phyloP scores from a whole-genome alignment of 768 basidiomycete genomes.

The Lentinula lateritia region DNA sequence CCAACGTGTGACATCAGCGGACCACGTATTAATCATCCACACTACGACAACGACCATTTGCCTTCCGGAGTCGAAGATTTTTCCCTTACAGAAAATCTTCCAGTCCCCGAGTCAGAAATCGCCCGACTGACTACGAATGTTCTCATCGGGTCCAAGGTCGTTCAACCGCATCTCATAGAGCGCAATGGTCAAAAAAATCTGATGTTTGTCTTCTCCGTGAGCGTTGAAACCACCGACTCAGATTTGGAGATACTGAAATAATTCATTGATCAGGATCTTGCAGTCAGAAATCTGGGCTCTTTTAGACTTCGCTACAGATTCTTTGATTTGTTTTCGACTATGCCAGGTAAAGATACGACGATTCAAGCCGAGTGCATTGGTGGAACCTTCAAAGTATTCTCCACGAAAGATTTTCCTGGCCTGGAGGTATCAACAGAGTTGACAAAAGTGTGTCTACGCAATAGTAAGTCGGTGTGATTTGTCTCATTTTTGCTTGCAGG shows the following conservation, averaged over 20 bases:
- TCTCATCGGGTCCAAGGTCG: constrained; percentile 58
- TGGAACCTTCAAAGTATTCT: constrained; percentile 57
- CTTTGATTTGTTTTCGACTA: constrained; percentile 52
- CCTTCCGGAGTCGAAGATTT: background rate
- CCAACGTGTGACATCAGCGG: no score
- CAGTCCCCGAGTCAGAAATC: background rate
- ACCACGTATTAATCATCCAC: no score
- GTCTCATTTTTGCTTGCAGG: background rate
- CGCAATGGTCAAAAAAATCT: constrained; percentile 49
- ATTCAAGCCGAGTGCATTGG: constrained; percentile 64
- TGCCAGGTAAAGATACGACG: constrained; percentile 25
- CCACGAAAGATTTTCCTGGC: constrained; percentile 69
- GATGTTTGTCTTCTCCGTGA: constrained; percentile 61
- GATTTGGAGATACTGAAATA: background rate
- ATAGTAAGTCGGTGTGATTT: background rate
- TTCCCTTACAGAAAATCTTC: background rate
- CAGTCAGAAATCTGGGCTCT: constrained; percentile 59
- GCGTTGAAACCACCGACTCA: constrained; percentile 13
- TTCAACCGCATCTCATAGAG: constrained; percentile 49
- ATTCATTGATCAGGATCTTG: constrained; percentile 45
- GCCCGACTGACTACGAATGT: background rate
- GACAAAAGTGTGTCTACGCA: constrained; percentile 44
- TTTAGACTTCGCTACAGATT: constrained; percentile 63
- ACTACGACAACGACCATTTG: no score
- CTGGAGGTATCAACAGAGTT: constrained; percentile 61